These are phyloP conservation scores for Pyricularia grisea DNA, from an alignment of 2,329 filamentous ascomycete species.

Conservation along the genomic window DNA sequence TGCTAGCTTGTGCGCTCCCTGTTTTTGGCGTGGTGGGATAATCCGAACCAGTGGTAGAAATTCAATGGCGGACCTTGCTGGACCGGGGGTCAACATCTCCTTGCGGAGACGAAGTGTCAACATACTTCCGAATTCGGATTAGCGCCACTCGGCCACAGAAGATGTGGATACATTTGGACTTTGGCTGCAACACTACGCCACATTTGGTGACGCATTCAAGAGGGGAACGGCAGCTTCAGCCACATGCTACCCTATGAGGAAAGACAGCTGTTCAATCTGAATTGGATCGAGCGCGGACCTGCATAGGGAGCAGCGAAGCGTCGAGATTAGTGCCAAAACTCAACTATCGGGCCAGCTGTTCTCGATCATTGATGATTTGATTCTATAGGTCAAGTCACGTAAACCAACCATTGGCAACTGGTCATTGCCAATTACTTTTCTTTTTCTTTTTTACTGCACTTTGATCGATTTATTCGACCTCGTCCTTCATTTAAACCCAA, in stretches of 20 bases:
- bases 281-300: neutral
- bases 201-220: slow-evolving; percentile 3
- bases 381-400: neutral
- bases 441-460: neutral
- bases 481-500: neutral
- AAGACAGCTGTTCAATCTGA: slow-evolving; percentile 1
- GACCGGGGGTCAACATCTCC: neutral
- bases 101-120: slow-evolving; percentile 10
- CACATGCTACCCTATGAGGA: slow-evolving; percentile 3
- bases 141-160: slow-evolving; percentile 1
- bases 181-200: slow-evolving; percentile 5
- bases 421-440: neutral
- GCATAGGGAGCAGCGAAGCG: neutral
- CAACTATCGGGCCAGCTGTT: neutral
- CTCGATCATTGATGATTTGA: neutral
- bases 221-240: slow-evolving; percentile 4
- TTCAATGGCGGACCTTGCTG: neutral
- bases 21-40: neutral
- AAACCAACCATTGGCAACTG: neutral
- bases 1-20: neutral
- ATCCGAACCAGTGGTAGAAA: neutral
- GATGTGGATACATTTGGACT: neutral
- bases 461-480: neutral
- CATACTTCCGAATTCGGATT: slow-evolving; percentile 12
- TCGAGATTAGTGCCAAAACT: neutral